phyloP scores from a whole-genome alignment of 352 stramenopile species.

The Pythium utonaiense region DNA sequence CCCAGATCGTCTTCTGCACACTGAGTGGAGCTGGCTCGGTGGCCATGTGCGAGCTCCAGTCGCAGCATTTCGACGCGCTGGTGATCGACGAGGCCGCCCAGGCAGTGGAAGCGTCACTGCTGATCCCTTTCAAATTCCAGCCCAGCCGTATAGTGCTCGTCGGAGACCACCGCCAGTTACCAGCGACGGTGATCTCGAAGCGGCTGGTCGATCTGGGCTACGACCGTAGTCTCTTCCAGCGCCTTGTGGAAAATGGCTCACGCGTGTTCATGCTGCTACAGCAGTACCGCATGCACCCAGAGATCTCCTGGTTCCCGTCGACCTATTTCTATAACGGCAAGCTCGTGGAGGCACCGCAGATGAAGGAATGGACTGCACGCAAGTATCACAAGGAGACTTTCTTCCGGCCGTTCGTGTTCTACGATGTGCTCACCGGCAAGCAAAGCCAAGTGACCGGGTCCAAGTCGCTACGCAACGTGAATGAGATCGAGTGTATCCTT shows the following conservation, averaged over 20 bases:
- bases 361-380: constrained; percentile 75
- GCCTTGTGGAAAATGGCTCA: constrained; percentile 85
- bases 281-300: constrained; percentile 98
- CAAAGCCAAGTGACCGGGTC: constrained; percentile 73
- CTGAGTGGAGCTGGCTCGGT: constrained; percentile 76
- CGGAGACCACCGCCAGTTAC: constrained; percentile 96
- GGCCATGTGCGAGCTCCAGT: constrained; percentile 84
- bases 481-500: constrained; percentile 69
- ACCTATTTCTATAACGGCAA: constrained; percentile 91
- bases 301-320: constrained; percentile 95
- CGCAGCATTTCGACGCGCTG: constrained; percentile 93
- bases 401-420: constrained; percentile 66
- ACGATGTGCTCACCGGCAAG: constrained; percentile 49
- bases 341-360: constrained; percentile 83
- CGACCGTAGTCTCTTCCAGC: constrained; percentile 95
- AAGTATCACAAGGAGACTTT: constrained; percentile 42
- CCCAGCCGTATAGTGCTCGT: constrained; percentile 81
- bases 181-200: constrained; percentile 96
- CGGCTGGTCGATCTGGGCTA: constrained; percentile 81
- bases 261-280: constrained; percentile 89
- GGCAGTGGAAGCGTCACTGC: constrained; percentile 93
- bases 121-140: constrained; percentile 95
- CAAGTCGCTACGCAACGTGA: constrained; percentile 74
- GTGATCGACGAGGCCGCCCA: constrained; percentile 98
- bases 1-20: constrained; percentile 84